Base-by-base conservation (phyloP, 2,329 filamentous ascomycete genomes). In the Cladobotryum protrusum region DNA sequence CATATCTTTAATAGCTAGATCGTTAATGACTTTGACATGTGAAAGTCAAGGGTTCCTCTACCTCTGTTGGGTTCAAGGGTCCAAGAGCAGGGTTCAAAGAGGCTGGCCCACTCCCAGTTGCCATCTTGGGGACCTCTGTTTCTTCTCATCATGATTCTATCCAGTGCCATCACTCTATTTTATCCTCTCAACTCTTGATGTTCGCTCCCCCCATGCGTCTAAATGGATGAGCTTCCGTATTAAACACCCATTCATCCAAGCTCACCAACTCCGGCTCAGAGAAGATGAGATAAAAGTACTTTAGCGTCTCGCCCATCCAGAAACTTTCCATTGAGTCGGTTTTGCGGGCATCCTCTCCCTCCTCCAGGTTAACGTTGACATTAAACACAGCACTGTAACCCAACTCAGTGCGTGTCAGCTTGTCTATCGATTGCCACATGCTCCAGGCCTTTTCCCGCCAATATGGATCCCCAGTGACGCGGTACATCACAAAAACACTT, bases 221-320 rank as follows among this genome's bases (percentile, higher is more conserved):
- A 18, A 72, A 60, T 0, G 76, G 75, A 56, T 79, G 76, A 0
- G 73, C 75, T 58, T 77, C 76, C 0, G 76, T 78, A 52, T 77
- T 79, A 43, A 83, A 68, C 41, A 88, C 83, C 68, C 76, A 88
- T 5, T 87, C 76, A 63, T 89, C 85, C 60, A 89, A 60, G 60
- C 76, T 85, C 24, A 87, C 68, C n/a, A 81, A 57, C 12, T 77
- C 72, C 2, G 82, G 79, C 39, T 85, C 77, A 15, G 77, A 79
- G 58, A 88, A 89, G 29, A 87, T 76, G 37, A 89, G 61, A 55
- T 84, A 89, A 47, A 87, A 87, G 54, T 89, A 89, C 67, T 88
- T 89, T 52, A 89, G 66, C 20, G 85, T 89, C 69, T 88, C 85
- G 0, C 81, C 80, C 58, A 85, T 71, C 82, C 85, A 89, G 61